A percentile compares a stretch with the other conserved stretches of the same genome.
Conservation (phyloP, 768 basidiomycete species). For the Trametes punicea region DNA sequence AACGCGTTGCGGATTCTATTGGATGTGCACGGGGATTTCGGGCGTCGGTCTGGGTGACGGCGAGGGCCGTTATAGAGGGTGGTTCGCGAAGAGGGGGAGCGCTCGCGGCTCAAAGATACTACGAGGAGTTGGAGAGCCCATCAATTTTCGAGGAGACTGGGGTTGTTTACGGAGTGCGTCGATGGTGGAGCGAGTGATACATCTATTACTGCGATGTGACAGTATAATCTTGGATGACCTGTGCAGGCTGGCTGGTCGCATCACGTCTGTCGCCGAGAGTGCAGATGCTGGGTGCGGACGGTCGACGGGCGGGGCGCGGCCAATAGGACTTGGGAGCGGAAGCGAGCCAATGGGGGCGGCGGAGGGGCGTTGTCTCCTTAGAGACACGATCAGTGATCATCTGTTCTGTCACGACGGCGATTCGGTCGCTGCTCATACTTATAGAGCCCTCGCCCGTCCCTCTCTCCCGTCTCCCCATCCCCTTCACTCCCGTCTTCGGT, state of each 20-base stretch:
- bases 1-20: conserved; percentile 92
- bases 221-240: conserved; percentile 17
- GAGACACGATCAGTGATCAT: conserved; percentile 27
- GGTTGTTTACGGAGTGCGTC: neutral
- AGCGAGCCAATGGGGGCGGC: conserved; percentile 8
- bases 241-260: conserved; percentile 12
- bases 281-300: neutral
- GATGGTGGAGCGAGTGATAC: neutral
- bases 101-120: neutral
- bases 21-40: conserved; percentile 86
- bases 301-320: neutral
- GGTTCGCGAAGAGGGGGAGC: neutral
- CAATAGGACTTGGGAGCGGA: conserved; percentile 6
- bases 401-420: conserved; percentile 35
- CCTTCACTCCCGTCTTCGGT: conserved; percentile 38
- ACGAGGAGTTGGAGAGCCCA: neutral
- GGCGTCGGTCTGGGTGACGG: conserved; percentile 24
- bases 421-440: conserved; percentile 22
- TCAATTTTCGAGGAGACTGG: neutral
- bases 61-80: neutral
- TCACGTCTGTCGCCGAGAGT: neutral
- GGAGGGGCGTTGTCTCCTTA: conserved; percentile 7
- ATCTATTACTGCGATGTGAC: conserved; percentile 9
- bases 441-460: conserved; percentile 27
- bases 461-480: conserved; percentile 36